Evolutionary conservation across 441 rosid genomes (phyloP), one percentile per base, ranked within the genome.

Genomic region (Manihot esculenta): DNA sequence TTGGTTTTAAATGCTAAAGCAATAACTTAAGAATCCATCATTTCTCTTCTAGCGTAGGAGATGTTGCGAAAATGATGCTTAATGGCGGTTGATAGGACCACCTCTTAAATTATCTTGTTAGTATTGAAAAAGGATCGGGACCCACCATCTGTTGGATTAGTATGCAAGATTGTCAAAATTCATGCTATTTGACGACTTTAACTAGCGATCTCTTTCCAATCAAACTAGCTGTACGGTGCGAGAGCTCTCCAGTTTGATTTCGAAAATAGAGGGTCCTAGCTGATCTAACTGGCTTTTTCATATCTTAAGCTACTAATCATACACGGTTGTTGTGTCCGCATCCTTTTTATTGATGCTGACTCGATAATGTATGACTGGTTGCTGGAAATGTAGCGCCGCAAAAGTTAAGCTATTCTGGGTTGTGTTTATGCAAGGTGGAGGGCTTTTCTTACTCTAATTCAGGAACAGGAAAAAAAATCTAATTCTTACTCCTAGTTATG

Each of bases 91-190:
- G 21, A 30, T 59, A 27, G 9, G 8, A 38, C 1, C 33, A 21
- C 4, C 14, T 27, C 33, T 58, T 14, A 6, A 0, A 8, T 33
- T 33, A 33, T 59, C 63, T 1, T 58, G 42, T 18, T 24, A 60
- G 44, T 60, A 35, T 60, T 55, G 33, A 24, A 55, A 55, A 55
- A 21, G 15, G 20, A 60, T n/a, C 7, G 42, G 63, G 63, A 59
- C 64, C 64, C 45, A 60, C 64, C 64, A 60, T 33, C 64, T 35
- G 1, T 26, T 27, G 15, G 3, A 14, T 27, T 38, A 38, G 42
- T 38, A 38, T 38, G 42, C 42, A 38, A 38, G 7, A 38, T 38
- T 38, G 7, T 38, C 42, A 38, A 38, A 38, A 38, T 38, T 38
- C 42, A 38, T 38, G 0, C 42, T 38, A 7, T 38, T 38, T 38